phyloP scores from a whole-genome alignment of 2,329 filamentous ascomycete species.

The Helotiales sp. region DNA sequence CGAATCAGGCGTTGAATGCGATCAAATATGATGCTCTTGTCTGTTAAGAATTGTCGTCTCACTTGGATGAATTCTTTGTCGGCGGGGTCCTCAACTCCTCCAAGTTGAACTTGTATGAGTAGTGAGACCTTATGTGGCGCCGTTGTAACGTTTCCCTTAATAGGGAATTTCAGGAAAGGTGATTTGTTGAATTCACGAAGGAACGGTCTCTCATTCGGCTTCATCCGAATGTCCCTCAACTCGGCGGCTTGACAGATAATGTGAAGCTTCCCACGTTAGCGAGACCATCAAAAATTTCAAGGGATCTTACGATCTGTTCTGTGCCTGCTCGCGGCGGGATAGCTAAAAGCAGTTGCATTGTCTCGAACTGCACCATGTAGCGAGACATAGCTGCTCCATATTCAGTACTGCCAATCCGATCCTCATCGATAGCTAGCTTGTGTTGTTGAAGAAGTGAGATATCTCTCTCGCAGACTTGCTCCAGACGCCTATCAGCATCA shows the following conservation, averaged over 20 bases:
- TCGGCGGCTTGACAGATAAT: constrained; percentile 71
- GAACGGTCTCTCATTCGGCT: constrained; percentile 67
- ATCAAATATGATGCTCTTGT: constrained; percentile 69
- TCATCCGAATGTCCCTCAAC: constrained; percentile 74
- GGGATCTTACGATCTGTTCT: constrained; percentile 68
- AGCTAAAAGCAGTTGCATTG: constrained; percentile 73
- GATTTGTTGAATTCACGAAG: constrained; percentile 77
- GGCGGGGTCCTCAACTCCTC: constrained; percentile 65
- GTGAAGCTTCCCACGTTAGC: constrained; percentile 58
- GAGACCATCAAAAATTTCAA: not conserved
- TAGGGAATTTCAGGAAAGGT: constrained; percentile 69
- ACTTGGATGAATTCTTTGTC: constrained; percentile 60
- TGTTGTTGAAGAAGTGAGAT: constrained; percentile 67
- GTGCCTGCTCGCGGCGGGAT: constrained; percentile 65
- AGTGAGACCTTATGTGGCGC: constrained; percentile 77
- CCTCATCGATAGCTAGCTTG: constrained; percentile 57
- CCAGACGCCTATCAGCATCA: constrained; percentile 66
- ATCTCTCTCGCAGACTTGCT: constrained; percentile 72
- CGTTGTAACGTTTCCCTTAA: constrained; percentile 69
- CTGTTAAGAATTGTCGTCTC: constrained; percentile 62
- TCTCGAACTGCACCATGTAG: constrained; percentile 80
- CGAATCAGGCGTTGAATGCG: constrained; percentile 72
- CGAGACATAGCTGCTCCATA: constrained; percentile 82
- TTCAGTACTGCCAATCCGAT: constrained; percentile 65
- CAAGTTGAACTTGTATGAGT: constrained; percentile 77